Evolutionary conservation across 371 early-diverging fungal species (phyloP).

Genomic region (Mortierella sp.): DNA sequence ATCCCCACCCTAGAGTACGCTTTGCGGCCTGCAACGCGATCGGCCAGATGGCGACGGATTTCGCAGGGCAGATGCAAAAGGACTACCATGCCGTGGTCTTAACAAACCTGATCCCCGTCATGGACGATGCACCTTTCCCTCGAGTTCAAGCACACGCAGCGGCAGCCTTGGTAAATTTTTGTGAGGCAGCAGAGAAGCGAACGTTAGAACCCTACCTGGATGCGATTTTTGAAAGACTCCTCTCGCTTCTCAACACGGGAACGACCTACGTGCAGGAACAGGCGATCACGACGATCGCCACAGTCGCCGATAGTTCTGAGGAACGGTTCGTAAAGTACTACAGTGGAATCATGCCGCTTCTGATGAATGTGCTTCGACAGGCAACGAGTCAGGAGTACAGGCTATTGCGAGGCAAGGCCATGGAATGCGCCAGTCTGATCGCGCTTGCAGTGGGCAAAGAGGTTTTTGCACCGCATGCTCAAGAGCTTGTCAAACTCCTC

Average conservation of each 20-base stretch:
- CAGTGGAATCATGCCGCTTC: slow-evolving; percentile 89
- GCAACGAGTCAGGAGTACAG: slow-evolving; percentile 89
- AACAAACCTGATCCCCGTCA: slow-evolving; percentile 81
- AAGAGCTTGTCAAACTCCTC: slow-evolving; percentile 82
- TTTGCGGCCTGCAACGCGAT: slow-evolving; percentile 96
- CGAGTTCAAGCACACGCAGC: slow-evolving; percentile 97
- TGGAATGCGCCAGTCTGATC: slow-evolving; percentile 94
- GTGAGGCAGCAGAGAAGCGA: slow-evolving; percentile 84
- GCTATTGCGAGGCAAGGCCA: slow-evolving; percentile 91
- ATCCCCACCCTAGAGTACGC: slow-evolving; percentile 94
- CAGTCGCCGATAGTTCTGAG: slow-evolving; percentile 94
- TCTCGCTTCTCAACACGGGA: slow-evolving; percentile 81
- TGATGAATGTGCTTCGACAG: slow-evolving; percentile 86
- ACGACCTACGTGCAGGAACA: slow-evolving; percentile 96
- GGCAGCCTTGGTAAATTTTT: slow-evolving; percentile 97
- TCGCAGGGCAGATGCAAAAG: slow-evolving; percentile 87
- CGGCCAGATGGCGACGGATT: slow-evolving; percentile 98
- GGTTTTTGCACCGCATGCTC: slow-evolving; percentile 83
- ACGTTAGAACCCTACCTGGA: slow-evolving; percentile 89
- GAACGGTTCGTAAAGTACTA: slow-evolving; percentile 92
- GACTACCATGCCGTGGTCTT: slow-evolving; percentile 83
- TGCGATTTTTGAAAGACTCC: slow-evolving; percentile 86
- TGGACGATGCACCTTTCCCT: slow-evolving; percentile 76
- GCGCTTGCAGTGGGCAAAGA: slow-evolving; percentile 95
- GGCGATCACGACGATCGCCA: slow-evolving; percentile 96